Base-by-base conservation (phyloP, 1,284 basidiomycete species). In the Trametes pubescens region DNA sequence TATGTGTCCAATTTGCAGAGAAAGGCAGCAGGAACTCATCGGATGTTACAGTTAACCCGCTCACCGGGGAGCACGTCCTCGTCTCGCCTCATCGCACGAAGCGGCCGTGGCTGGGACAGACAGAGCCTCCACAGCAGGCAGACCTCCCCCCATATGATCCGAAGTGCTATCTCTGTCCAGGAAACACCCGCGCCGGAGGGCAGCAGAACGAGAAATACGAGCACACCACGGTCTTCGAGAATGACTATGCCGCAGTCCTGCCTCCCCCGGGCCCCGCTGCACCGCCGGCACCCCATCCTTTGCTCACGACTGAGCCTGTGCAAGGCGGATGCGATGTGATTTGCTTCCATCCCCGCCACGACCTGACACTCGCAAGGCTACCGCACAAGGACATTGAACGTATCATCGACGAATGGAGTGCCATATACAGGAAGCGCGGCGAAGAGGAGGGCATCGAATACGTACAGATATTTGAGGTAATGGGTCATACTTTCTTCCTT, bases 311-410 rank as follows among this genome's bases (percentile, higher is more conserved):
- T 0, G 82, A 92, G 65, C 91, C 95, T 0, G 86, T 95, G 0
- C 83, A 92, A 59, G 96, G 96, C 10, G 84, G 84, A 22, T 98
- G 95, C 78, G 94, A 95, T 75, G 96, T 99, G 32, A 77, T 99
- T 62, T 87, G 94, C 74, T 98, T 96, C 78, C 91, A 95, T 75
- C 95, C 94, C 1, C 81, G 90, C 53, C 96, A 98, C 76, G 93
- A 97, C 75, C 80, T 97, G n/a, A 96, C 95, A 1, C 85, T 98
- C 24, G 91, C 96, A 0, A 86, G 89, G 60, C 84, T 98, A 68
- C 67, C 80, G 0, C 68, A 83, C 0, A 69, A 78, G 0, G 91
- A 94, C 66, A 90, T 98, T 58, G 80, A 84, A 58, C 76, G 79
- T 38, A 86, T 98, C 60, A 84, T 99, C 47, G 79, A 84, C 1